Base-by-base conservation (phyloP, 352 stramenopile genomes). In the Pythium rishiriense region DNA sequence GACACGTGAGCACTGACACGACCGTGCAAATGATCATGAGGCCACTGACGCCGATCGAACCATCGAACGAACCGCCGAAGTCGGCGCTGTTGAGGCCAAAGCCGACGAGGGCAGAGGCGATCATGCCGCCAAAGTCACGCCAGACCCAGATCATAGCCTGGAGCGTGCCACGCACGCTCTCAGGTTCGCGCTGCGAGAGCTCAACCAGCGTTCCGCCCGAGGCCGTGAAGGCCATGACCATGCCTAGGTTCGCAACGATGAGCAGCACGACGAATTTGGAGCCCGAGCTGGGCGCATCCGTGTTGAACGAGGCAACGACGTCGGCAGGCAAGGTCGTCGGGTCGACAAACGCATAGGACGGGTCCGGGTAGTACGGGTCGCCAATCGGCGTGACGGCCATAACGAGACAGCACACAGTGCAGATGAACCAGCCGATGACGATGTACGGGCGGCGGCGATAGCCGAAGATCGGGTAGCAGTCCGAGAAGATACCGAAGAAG, bases 401-500 rank as follows among this genome's bases (percentile, higher is more conserved):
- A 10, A 69, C 24, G 28, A 79, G 35, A n/a, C 67, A 68, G 39
- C 42, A 72, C 8, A 64, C 26, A 2, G 52, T 24, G 41, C 56
- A 77, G 3, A 79, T 31, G 4, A 48, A 0, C 78, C 81, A 90
- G 19, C 88, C 90, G 52, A 94, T 77, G 25, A 87, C 70, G 62
- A 96, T 91, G 70, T 94, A 96, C 22, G 82, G 85, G 48, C 88
- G 90, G 15, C 87, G 75, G 43, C 87, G 88, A 51, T 87, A 85
- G 24, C 87, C 89, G 62, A 82, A 88, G 58, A 96, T 90, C 28
- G 86, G 89, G 62, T 92, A 85, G 68, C 85, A 96, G 58, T 96
- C 88, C 21, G 74, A 88, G 37, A 97, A 70, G 49, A 94, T 86
- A 43, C 89, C 88, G 68, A 91, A 86, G 45, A 93, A 79, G 12